A percentile compares a stretch with the other conserved stretches of the same genome.
Conservation (phyloP, 108 stramenopile species). For the Asterionellopsis glacialis region DNA sequence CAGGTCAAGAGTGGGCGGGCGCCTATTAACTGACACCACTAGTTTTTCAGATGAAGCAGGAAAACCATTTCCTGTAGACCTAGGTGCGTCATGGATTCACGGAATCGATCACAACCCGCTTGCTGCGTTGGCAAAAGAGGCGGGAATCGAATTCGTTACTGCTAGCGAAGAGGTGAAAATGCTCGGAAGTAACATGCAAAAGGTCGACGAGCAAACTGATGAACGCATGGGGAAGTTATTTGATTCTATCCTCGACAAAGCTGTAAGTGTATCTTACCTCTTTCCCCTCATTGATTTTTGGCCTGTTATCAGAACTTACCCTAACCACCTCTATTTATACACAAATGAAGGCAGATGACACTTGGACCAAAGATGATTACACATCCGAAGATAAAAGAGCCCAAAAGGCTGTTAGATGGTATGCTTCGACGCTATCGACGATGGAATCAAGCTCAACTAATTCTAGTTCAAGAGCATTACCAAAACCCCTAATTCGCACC, state of each 20-base stretch:
- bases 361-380: constrained; percentile 28
- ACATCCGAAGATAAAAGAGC: not conserved
- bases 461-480: not conserved
- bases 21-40: constrained; percentile 32
- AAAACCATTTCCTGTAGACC: constrained; percentile 31
- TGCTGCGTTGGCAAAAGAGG: constrained; percentile 29
- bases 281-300: not conserved
- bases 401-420: constrained; percentile 40
- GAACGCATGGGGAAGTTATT: constrained; percentile 43
- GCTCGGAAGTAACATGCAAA: constrained; percentile 14
- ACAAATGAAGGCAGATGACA: constrained; percentile 22
- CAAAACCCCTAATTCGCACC: not conserved
- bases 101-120: constrained; percentile 69
- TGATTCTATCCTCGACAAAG: constrained; percentile 48
- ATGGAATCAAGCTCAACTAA: not conserved
- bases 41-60: constrained; percentile 11
- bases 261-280: constrained; percentile 6
- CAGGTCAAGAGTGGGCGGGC: constrained; percentile 40
- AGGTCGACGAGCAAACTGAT: constrained; percentile 29
- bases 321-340: too few species aligned
- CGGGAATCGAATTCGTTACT: constrained; percentile 35
- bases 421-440: constrained; percentile 12
- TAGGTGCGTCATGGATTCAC: constrained; percentile 75
- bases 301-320: too few species aligned
- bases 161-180: constrained; percentile 53